Evolutionary conservation across 345 rosid species (phyloP).

Genomic region (Eucalyptus fibrosa): DNA sequence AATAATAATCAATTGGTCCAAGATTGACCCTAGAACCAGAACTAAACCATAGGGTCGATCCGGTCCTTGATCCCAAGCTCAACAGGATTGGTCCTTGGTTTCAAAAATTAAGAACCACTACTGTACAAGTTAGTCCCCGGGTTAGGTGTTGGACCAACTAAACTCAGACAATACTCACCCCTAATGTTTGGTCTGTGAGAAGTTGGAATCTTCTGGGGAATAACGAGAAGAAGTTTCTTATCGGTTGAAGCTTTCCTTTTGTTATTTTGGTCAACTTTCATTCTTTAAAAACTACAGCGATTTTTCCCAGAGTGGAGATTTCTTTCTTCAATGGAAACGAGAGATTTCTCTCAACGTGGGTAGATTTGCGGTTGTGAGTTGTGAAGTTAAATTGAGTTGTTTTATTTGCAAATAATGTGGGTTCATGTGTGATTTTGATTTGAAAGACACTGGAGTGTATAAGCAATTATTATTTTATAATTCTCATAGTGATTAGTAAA

Average conservation of each 20-base stretch:
- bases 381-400: background rate
- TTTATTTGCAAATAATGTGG: background rate
- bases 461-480: background rate
- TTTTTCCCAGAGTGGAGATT: background rate
- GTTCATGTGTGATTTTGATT: background rate
- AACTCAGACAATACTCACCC: too few relatives aligned
- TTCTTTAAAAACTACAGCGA: rapidly evolving
- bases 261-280: background rate
- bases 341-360: background rate
- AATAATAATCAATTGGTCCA: too few relatives aligned
- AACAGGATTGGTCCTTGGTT: rapidly evolving
- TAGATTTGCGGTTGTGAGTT: background rate
- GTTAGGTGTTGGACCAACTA: too few relatives aligned
- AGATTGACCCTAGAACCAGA: too few relatives aligned
- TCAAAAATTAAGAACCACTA: too few relatives aligned
- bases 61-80: too few relatives aligned
- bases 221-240: background rate
- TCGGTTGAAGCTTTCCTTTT: background rate
- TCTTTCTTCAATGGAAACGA: too few relatives aligned
- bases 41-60: too few relatives aligned
- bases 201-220: too few relatives aligned
- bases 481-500: background rate
- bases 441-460: background rate
- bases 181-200: too few relatives aligned
- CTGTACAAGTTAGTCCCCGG: rapidly evolving